Evolutionary conservation across 371 early-diverging fungal species (phyloP), one percentile per base, ranked within the genome.

Genomic region (Mortierella sp.): DNA sequence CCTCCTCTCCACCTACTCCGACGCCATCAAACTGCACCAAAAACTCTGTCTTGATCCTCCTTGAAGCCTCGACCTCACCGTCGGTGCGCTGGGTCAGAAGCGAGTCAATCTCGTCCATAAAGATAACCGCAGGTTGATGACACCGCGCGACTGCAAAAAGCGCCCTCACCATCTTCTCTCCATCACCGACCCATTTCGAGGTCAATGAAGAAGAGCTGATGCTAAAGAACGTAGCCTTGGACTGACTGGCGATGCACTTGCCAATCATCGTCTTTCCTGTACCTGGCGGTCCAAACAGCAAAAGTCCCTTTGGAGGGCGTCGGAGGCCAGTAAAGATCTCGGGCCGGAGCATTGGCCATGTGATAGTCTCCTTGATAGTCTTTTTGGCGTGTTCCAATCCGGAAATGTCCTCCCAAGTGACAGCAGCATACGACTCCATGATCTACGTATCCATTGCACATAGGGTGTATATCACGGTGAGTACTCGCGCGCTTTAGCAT

Each of bases 151-250:
- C 95, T 0, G 97, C 96, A 91, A 99, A 99, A 58, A 99, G 85
- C 24, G 97, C 96, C 1, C 98, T 93, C 3, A 93, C 98, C 97
- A 98, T 96, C 88, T 98, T 98, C 77, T 99, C 99, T 51, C 98
- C 97, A 82, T 99, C 99, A 41, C 99, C 99, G 21, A 98, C 94
- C 97, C 98, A 99, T 85, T 98, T 98, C 18, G 96, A 96, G 2
- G 98, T 98, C 51, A 99, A 90, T 11, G 97, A 96, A 14, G 97
- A 96, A 1, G 97, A 93, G 80, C 94, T 86, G 79, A 98, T 98
- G 78, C 92, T 95, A 90, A 99, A 98, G 88, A 99, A 99, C 1
- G 97, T 97, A 4, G 98, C 96, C 4, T 93, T 91, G 48, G 93
- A 91, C 83, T 97, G 95, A 81, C 93, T 93, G 24, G 99, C 99